Evolutionary conservation across 345 rosid genomes (phyloP).

Genomic region (Physaria fendleri): DNA sequence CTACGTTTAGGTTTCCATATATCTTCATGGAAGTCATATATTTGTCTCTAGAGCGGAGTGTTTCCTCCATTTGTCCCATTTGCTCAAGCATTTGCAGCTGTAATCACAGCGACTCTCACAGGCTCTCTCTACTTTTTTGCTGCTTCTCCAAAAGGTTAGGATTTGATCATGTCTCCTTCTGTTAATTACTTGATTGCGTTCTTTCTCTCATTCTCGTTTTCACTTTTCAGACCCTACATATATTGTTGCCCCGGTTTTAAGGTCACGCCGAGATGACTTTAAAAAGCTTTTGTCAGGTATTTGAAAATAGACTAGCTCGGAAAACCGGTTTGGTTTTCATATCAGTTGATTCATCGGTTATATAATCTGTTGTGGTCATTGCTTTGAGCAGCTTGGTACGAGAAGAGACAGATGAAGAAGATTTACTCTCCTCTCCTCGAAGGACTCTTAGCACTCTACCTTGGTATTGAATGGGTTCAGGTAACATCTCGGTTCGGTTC

Average conservation of each 20-base stretch:
- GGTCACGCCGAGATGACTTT: slow-evolving; percentile 60
- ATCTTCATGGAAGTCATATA: not conserved
- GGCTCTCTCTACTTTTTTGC: slow-evolving; percentile 87
- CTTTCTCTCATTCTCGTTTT: slow-evolving; percentile 17
- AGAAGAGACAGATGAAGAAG: slow-evolving; percentile 94
- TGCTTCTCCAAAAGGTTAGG: slow-evolving; percentile 86
- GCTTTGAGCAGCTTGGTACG: slow-evolving; percentile 80
- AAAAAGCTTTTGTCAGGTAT: slow-evolving; percentile 89
- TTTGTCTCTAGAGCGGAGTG: slow-evolving; percentile 55
- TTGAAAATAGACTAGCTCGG: not conserved
- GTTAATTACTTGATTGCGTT: not conserved
- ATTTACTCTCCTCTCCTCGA: slow-evolving; percentile 93
- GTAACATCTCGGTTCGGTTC: slow-evolving; percentile 29
- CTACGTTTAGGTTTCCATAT: not conserved
- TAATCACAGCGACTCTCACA: slow-evolving; percentile 75
- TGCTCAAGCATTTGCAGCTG: slow-evolving; percentile 98
- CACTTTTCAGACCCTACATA: slow-evolving; percentile 75
- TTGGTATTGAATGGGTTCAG: slow-evolving; percentile 93
- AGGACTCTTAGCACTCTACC: slow-evolving; percentile 86
- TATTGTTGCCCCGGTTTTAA: slow-evolving; percentile 75
- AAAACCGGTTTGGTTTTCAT: not conserved
- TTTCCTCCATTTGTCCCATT: slow-evolving; percentile 95
- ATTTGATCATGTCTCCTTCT: not conserved
- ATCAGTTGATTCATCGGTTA: not conserved
- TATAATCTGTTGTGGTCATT: not conserved